phyloP scores from a whole-genome alignment of 768 basidiomycete genomes.

The Scleroderma citrinum region DNA sequence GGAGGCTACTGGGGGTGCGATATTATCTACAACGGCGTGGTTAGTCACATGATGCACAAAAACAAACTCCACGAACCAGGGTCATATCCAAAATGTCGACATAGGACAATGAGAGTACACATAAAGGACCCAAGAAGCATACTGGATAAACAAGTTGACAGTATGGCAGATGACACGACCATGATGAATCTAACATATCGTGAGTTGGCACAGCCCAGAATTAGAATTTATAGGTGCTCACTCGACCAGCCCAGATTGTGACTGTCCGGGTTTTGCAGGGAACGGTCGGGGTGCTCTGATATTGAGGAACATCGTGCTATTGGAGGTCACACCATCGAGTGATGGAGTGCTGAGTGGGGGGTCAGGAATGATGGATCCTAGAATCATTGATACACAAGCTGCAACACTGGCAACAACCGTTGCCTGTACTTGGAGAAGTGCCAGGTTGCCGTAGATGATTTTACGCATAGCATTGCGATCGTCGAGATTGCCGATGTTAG shows the following conservation, averaged over 20 bases:
- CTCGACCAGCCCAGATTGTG: slow-evolving; percentile 36
- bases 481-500: slow-evolving; percentile 91
- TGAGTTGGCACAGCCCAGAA: slow-evolving; percentile 3
- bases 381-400: slow-evolving; percentile 65
- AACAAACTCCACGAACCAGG: slow-evolving; percentile 58
- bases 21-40: slow-evolving; percentile 61
- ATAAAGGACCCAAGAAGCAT: slow-evolving; percentile 88
- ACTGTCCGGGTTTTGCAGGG: slow-evolving; percentile 22
- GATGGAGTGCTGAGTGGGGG: slow-evolving; percentile 9
- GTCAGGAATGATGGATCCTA: slow-evolving; percentile 58
- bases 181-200: slow-evolving; percentile 55
- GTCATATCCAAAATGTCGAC: slow-evolving; percentile 69
- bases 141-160: slow-evolving; percentile 72
- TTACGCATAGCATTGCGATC: slow-evolving; percentile 51
- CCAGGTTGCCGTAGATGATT: slow-evolving; percentile 76
- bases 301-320: slow-evolving; percentile 8
- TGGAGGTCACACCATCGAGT: slow-evolving; percentile 4
- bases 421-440: slow-evolving; percentile 90
- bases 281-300: slow-evolving; percentile 18
- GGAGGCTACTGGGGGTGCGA: slow-evolving; percentile 89
- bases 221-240: slow-evolving; percentile 17
- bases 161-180: slow-evolving; percentile 75
- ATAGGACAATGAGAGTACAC: slow-evolving; percentile 75
- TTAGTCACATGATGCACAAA: background rate
- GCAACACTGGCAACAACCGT: slow-evolving; percentile 85